Conservation (phyloP, 768 basidiomycete species). For the Boletus reticulatus region DNA sequence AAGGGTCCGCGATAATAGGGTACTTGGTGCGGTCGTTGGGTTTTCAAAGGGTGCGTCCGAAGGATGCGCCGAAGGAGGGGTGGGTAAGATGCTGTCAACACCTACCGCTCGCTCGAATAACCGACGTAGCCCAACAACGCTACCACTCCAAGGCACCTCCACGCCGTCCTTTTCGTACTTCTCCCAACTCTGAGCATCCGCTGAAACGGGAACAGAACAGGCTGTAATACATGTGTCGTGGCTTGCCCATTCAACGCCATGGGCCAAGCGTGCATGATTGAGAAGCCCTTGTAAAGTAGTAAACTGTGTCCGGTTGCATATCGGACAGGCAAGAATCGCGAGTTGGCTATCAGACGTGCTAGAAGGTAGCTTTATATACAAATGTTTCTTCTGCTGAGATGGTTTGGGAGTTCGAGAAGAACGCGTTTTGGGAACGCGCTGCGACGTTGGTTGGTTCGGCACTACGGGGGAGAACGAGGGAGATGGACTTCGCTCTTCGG, state of each 20-base stretch:
- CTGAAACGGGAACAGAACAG: conserved; percentile 38
- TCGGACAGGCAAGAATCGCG: conserved; percentile 39
- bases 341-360: conserved; percentile 28
- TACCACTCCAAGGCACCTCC: conserved; percentile 32
- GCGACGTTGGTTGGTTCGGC: conserved; percentile 10
- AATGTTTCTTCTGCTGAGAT: conserved; percentile 33
- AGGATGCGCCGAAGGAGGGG: neutral
- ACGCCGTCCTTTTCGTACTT: conserved; percentile 39
- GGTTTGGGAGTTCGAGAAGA: conserved; percentile 27
- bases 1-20: conserved; percentile 45
- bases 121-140: conserved; percentile 44
- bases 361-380: conserved; percentile 39
- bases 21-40: conserved; percentile 24
- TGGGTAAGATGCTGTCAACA: conserved; percentile 23
- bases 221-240: conserved; percentile 51
- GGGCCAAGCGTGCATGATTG: conserved; percentile 51
- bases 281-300: conserved; percentile 51
- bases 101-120: conserved; percentile 53
- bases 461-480: conserved; percentile 20
- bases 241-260: conserved; percentile 46
- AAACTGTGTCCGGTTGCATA: conserved; percentile 46
- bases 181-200: conserved; percentile 33
- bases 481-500: conserved; percentile 23
- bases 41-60: conserved; percentile 5
- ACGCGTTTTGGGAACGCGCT: conserved; percentile 25